Conservation (phyloP, 306 rosid species). For the Gastrolobium bilobum region DNA sequence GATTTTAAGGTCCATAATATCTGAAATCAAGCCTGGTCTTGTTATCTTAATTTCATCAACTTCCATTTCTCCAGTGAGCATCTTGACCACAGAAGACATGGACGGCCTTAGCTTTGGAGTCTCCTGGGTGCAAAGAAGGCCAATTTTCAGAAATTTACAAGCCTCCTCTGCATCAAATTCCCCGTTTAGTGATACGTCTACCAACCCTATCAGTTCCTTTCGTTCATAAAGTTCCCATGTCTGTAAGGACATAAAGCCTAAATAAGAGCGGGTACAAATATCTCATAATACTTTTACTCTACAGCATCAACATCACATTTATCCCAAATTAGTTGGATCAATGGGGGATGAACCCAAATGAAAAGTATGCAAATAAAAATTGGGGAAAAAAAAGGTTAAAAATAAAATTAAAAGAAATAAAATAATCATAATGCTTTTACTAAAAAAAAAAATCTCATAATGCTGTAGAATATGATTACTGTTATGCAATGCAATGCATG, state of each 20-base stretch:
- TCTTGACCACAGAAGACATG: conserved; percentile 86
- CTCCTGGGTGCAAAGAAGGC: conserved; percentile 92
- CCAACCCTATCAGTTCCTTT: conserved; percentile 62
- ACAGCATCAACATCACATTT: too few relatives aligned
- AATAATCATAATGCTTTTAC: too few relatives aligned
- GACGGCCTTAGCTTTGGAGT: conserved; percentile 79
- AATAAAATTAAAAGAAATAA: too few relatives aligned
- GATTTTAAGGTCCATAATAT: conserved; percentile 85
- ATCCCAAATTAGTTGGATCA: too few relatives aligned
- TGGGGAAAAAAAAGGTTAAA: too few relatives aligned
- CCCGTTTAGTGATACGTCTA: conserved; percentile 73
- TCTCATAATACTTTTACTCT: not conserved
- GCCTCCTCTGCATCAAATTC: conserved; percentile 82
- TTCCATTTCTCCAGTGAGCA: conserved; percentile 70
- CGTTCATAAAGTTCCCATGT: conserved; percentile 76
- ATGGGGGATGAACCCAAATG: too few relatives aligned
- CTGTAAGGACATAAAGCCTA: conserved; percentile 57
- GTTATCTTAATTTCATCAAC: conserved; percentile 59
- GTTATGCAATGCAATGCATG: conserved; percentile 12
- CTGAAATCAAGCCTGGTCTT: conserved; percentile 88
- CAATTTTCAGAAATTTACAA: conserved; percentile 72
- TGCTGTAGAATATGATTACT: conserved; percentile 41
- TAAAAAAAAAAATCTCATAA: not conserved
- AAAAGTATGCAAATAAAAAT: too few relatives aligned
- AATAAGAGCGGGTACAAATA: conserved; percentile 22